phyloP scores from a whole-genome alignment of 495 filamentous ascomycete species.

The Elasticomyces elasticus region DNA sequence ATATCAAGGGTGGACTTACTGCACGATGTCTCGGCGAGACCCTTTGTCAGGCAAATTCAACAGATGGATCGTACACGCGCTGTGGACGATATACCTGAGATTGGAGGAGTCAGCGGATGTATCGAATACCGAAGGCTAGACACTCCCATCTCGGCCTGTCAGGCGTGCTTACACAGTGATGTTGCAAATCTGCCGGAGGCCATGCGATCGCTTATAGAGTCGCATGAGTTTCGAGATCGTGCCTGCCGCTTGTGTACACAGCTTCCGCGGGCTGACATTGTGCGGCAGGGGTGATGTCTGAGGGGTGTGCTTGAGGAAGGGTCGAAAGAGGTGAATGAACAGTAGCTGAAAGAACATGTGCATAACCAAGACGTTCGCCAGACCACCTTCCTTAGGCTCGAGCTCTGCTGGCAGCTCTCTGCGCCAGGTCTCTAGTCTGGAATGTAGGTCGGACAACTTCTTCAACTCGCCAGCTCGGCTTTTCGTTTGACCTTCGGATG shows the following conservation, averaged over 20 bases:
- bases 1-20: too few relatives aligned
- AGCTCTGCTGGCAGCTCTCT: slow-evolving; percentile 77
- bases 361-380: slow-evolving; percentile 85
- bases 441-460: slow-evolving; percentile 84
- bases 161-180: slow-evolving; percentile 90
- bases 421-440: slow-evolving; percentile 83
- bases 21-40: slow-evolving; percentile 75
- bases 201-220: slow-evolving; percentile 84
- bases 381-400: slow-evolving; percentile 77
- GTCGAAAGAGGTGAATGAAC: slow-evolving; percentile 93
- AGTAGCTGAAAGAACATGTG: slow-evolving; percentile 98
- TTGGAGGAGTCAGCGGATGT: too few relatives aligned
- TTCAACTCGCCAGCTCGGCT: slow-evolving; percentile 75
- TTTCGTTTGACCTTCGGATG: slow-evolving; percentile 46
- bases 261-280: slow-evolving; percentile 81
- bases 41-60: slow-evolving; percentile 87
- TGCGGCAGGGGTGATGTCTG: slow-evolving; percentile 69
- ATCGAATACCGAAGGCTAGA: too few relatives aligned
- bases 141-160: too few relatives aligned
- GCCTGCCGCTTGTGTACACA: slow-evolving; percentile 80
- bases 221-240: slow-evolving; percentile 85
- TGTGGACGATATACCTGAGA: slow-evolving; percentile 90
- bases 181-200: slow-evolving; percentile 86
- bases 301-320: slow-evolving; percentile 84
- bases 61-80: slow-evolving; percentile 86